Evolutionary conservation across 441 rosid species (phyloP).

Genomic region (Codiaeum variegatum): DNA sequence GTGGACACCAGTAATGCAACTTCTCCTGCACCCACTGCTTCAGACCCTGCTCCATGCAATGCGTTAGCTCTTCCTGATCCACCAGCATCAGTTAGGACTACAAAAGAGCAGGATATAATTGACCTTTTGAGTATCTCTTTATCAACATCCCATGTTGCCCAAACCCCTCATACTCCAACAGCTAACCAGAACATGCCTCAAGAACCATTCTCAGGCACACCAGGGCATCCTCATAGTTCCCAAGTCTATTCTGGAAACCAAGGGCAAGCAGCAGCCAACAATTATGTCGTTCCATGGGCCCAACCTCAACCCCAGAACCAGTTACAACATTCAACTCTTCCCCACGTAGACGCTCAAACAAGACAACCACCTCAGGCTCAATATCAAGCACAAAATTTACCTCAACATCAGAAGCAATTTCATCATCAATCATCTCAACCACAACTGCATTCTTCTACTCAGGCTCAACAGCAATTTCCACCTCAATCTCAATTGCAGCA

Average conservation of each 20-base stretch:
- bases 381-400: conserved; percentile 9
- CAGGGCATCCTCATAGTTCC: conserved; percentile 38
- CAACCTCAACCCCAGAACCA: conserved; percentile 41
- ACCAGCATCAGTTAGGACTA: conserved; percentile 57
- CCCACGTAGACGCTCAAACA: conserved; percentile 14
- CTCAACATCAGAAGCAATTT: conserved; percentile 15
- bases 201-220: conserved; percentile 38
- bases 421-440: conserved; percentile 34
- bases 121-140: conserved; percentile 75
- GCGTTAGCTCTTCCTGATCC: conserved; percentile 65
- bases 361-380: conserved; percentile 24
- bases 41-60: conserved; percentile 22
- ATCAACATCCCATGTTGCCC: conserved; percentile 38
- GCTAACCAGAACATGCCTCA: conserved; percentile 38
- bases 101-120: conserved; percentile 86
- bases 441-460: conserved; percentile 16
- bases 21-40: conserved; percentile 18
- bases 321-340: conserved; percentile 20
- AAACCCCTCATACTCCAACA: conserved; percentile 33
- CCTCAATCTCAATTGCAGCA: too few species aligned
- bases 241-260: conserved; percentile 37
- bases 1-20: conserved; percentile 28
- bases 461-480: conserved; percentile 19
- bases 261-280: conserved; percentile 41
- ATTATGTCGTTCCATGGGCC: conserved; percentile 92